These are phyloP conservation scores for Aspergillus sojae DNA, from an alignment of 2,329 filamentous ascomycete species.

Conservation along the genomic window DNA sequence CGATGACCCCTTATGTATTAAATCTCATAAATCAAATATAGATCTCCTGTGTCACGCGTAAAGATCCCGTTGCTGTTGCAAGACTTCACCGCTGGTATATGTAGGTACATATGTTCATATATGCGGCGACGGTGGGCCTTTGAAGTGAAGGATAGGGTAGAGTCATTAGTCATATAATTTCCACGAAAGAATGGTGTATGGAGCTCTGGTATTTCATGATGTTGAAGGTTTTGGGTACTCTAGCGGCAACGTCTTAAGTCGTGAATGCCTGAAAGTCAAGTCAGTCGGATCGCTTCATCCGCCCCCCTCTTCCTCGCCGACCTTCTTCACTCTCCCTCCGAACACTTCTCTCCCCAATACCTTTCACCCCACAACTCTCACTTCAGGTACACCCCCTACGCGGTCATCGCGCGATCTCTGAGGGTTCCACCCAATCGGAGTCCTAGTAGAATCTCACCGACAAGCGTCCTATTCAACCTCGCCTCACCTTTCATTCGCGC, in stretches of 20 bases:
- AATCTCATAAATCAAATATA: neutral
- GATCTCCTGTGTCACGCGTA: neutral
- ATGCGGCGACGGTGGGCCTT: no score
- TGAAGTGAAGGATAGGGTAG: neutral
- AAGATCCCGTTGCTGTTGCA: neutral
- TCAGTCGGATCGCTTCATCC: constrained; percentile 13
- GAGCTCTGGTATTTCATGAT: neutral
- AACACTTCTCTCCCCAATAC: neutral
- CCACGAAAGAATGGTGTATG: neutral
- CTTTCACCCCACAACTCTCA: neutral
- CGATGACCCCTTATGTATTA: constrained; percentile 7
- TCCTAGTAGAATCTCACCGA: neutral
- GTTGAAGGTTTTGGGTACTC: neutral
- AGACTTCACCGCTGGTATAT: neutral
- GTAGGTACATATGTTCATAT: neutral
- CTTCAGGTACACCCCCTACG: neutral
- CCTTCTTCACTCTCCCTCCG: constrained; percentile 5
- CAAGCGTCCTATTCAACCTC: constrained; percentile 1
- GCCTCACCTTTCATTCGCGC: constrained; percentile 6
- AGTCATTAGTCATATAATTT: no score
- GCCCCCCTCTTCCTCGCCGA: constrained; percentile 2
- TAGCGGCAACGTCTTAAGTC: neutral
- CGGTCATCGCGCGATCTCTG: neutral
- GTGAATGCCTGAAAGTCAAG: neutral
- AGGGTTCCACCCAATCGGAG: neutral